Base-by-base conservation (phyloP, 805 yeast species). In the Yamadazyma ubonensis region DNA sequence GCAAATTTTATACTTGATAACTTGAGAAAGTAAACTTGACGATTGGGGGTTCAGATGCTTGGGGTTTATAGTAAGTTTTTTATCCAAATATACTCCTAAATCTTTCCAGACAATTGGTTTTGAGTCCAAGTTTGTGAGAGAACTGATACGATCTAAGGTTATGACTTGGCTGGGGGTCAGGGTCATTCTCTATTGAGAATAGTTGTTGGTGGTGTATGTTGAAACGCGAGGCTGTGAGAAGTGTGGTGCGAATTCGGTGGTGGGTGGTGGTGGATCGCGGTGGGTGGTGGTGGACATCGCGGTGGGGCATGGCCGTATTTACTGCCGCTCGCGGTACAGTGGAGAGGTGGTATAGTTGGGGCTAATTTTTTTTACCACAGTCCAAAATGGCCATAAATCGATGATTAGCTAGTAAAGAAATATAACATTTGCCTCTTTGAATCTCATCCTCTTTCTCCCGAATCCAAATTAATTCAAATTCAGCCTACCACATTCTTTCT, bases 41-140 rank as follows among this genome's bases (percentile, higher is more conserved):
- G 36, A n/a, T n/a, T 14, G 42, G 41, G 21, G 28, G 34, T 14
- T 43, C 47, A 27, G 37, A 30, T 26, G 28, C 12, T 52, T 52
- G 12, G 59, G 51, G 37, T 60, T 57, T 34, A 52, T 48, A 29
- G 58, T 58, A 32, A 68, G 46, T 38, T 65, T 65, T 45, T 63
- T 66, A 44, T 68, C 75, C 36, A 69, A 53, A 42, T 63, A 69
- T 8, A 58, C 64, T 8, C 75, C 75, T 39, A 69, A 61, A 30
- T 69, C 75, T 50, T 68, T 69, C 75, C 75, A 69, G 43, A 64
- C 58, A 21, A 64, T 59, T 7, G 62, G 56, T 40, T 61, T 45
- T 14, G 34, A 25, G 17, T 42, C 41, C 16, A 19, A 23, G 18
- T 28, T 23, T 6, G 22, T 16, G 25, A 36, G 38, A 22, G 44